phyloP scores from a whole-genome alignment of 2,329 filamentous ascomycete species.

The Cercospora canescens region DNA sequence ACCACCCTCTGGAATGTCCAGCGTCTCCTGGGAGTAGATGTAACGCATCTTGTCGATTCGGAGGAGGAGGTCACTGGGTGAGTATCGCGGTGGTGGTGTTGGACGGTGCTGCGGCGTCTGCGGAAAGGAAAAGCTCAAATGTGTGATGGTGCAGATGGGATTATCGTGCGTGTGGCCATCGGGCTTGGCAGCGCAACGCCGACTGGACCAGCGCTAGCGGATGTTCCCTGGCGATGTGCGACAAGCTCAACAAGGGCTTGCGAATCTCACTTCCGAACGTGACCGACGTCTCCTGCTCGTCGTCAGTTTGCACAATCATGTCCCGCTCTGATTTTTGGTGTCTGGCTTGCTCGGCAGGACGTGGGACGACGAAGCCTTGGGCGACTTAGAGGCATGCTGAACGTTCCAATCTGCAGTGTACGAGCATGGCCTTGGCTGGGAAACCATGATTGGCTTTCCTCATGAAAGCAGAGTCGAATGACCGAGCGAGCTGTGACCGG shows the following conservation, averaged over 20 bases:
- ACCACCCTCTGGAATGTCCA: slow-evolving; percentile 97
- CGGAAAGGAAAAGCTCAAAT: background rate
- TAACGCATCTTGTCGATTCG: slow-evolving; percentile 85
- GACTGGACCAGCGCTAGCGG: background rate
- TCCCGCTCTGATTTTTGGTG: too few species aligned
- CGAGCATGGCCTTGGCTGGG: too few species aligned
- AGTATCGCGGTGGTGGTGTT: slow-evolving; percentile 4
- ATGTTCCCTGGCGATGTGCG: background rate
- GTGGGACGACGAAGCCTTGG: too few species aligned
- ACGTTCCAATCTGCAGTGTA: too few species aligned
- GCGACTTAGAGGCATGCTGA: too few species aligned
- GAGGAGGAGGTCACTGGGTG: slow-evolving; percentile 1
- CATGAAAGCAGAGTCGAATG: too few species aligned
- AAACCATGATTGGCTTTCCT: too few species aligned
- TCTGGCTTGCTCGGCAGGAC: too few species aligned
- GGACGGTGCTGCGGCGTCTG: slow-evolving; percentile 9
- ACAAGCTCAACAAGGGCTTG: background rate
- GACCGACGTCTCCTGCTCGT: too few species aligned
- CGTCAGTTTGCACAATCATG: too few species aligned
- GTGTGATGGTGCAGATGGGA: background rate
- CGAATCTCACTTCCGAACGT: background rate
- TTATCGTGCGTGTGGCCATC: background rate
- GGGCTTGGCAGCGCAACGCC: background rate
- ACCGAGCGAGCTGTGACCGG: too few species aligned
- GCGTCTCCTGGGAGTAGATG: slow-evolving; percentile 96